Evolutionary conservation across 140 eudicot genomes (phyloP).

Genomic region (Flaveria floridana): DNA sequence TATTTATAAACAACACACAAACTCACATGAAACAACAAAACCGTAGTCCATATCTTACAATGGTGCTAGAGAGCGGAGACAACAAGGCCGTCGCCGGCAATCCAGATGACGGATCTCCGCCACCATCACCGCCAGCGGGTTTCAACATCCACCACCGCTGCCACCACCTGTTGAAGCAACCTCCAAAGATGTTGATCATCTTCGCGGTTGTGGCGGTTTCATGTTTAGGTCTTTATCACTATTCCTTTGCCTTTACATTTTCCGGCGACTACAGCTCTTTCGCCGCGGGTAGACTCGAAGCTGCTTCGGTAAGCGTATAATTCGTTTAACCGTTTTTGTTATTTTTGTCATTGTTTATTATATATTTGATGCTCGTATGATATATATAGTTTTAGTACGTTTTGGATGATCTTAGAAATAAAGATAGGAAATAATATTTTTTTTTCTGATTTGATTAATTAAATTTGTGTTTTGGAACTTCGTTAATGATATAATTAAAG

Average conservation of each 20-base stretch:
- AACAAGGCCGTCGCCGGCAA: conserved; percentile 21
- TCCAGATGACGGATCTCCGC: conserved; percentile 4
- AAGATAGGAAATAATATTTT: background rate
- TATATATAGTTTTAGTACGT: background rate
- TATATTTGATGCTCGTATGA: too few relatives aligned
- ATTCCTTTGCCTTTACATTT: conserved; percentile 18
- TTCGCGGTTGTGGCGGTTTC: conserved; percentile 32
- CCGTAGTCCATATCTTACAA: conserved; percentile 21
- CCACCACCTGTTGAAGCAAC: conserved; percentile 19
- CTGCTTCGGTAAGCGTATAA: conserved; percentile 27
- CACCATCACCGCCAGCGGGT: conserved; percentile 17
- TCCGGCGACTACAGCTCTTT: conserved; percentile 32
- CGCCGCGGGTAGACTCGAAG: background rate
- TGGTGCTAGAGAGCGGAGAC: conserved; percentile 32
- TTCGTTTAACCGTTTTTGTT: background rate
- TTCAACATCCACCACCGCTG: conserved; percentile 13
- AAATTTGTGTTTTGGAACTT: background rate
- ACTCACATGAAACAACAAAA: conserved; percentile 26
- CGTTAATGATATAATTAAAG: background rate
- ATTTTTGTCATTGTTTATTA: background rate
- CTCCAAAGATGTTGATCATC: conserved; percentile 34
- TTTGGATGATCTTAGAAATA: background rate
- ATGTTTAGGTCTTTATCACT: conserved; percentile 31
- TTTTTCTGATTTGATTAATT: background rate
- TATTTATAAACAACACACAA: background rate